phyloP scores from a whole-genome alignment of 306 rosid genomes.

The Boehmeria nivea region DNA sequence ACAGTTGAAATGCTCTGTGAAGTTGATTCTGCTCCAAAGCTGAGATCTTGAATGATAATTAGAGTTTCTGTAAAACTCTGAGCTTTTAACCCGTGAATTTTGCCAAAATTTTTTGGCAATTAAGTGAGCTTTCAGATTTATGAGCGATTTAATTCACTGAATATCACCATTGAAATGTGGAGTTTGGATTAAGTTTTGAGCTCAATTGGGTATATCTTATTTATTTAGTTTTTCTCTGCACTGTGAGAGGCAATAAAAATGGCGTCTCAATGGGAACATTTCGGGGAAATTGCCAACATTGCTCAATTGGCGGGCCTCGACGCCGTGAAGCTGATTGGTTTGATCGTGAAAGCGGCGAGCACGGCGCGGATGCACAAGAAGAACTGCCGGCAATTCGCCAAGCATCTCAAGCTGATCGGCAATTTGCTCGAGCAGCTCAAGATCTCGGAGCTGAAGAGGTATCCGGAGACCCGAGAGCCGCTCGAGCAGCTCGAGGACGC shows the following conservation, averaged over 20 bases:
- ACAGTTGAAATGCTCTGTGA: conserved; percentile 13
- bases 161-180: background rate
- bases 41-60: conserved; percentile 40
- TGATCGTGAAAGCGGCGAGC: conserved; percentile 84
- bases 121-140: too few species aligned
- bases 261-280: conserved; percentile 73
- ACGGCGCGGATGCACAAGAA: conserved; percentile 95
- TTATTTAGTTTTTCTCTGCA: too few species aligned
- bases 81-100: too few species aligned
- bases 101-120: too few species aligned
- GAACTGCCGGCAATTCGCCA: conserved; percentile 89
- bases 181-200: background rate
- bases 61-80: conserved; percentile 24
- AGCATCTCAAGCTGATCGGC: conserved; percentile 86
- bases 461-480: conserved; percentile 91
- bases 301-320: conserved; percentile 85
- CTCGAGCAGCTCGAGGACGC: conserved; percentile 96
- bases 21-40: conserved; percentile 14
- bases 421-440: conserved; percentile 89
- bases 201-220: too few species aligned
- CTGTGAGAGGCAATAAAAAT: conserved; percentile 18
- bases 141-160: too few species aligned
- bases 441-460: conserved; percentile 90
- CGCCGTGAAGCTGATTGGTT: conserved; percentile 66
- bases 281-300: conserved; percentile 81